phyloP scores from a whole-genome alignment of 2,329 filamentous ascomycete species.

The Blumeria hordei region DNA sequence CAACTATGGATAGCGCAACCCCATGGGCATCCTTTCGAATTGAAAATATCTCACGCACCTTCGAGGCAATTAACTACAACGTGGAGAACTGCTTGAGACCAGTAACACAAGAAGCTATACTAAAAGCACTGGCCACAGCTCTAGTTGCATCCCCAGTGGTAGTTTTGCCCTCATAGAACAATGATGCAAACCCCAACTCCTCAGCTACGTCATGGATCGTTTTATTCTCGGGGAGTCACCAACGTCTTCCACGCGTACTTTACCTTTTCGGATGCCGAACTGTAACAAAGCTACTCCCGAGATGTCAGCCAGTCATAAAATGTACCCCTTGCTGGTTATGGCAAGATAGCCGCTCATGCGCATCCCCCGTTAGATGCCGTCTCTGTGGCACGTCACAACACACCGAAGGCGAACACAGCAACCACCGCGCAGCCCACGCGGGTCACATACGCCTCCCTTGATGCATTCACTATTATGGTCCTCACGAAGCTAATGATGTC shows the following conservation, averaged over 20 bases:
- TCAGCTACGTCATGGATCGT: neutral
- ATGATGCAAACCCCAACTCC: neutral
- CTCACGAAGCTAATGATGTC: neutral
- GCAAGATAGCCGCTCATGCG: neutral
- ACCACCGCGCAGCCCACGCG: neutral
- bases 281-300: neutral
- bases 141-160: neutral
- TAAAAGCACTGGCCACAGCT: neutral
- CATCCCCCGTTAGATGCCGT: neutral
- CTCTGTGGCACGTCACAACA: neutral
- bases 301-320: neutral
- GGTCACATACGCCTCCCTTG: neutral
- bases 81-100: neutral
- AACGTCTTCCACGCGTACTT: neutral
- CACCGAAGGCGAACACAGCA: neutral
- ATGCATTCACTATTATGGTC: neutral
- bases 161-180: neutral
- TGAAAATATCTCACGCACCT: neutral
- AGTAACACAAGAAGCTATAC: neutral
- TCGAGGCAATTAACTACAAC: neutral
- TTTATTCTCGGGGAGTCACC: neutral
- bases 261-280: neutral
- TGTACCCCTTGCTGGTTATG: neutral
- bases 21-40: neutral
- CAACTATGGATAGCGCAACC: neutral